These are phyloP conservation scores for Sphaerulina vaccinii DNA, from an alignment of 2,329 filamentous ascomycete genomes.

Conservation along the genomic window DNA sequence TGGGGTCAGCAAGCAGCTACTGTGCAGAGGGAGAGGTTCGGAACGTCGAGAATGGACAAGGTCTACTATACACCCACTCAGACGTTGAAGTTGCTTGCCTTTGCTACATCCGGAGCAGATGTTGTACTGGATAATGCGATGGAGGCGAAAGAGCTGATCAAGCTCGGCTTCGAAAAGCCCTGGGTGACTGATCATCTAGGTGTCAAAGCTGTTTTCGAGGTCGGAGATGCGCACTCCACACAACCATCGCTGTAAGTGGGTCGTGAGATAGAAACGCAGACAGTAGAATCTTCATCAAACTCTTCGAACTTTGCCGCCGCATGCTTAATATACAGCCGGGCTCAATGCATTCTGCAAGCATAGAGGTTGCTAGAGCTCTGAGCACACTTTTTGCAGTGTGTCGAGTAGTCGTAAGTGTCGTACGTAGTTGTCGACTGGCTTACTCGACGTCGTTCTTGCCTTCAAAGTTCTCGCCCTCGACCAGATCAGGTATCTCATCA, in stretches of 20 bases:
- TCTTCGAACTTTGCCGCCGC: too few species aligned
- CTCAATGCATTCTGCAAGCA: neutral
- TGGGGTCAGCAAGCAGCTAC: constrained; percentile 57
- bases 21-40: constrained; percentile 46
- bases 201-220: constrained; percentile 38
- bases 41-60: constrained; percentile 56
- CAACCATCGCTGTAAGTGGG: too few species aligned
- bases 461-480: constrained; percentile 98
- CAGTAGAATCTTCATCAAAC: too few species aligned
- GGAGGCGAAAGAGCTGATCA: constrained; percentile 32
- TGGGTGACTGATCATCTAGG: constrained; percentile 56
- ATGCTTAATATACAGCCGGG: constrained; percentile 1
- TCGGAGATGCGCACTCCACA: too few species aligned
- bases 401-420: neutral
- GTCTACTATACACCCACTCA: constrained; percentile 41
- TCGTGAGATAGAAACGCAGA: too few species aligned
- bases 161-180: constrained; percentile 40
- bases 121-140: constrained; percentile 44
- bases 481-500: constrained; percentile 90
- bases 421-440: neutral
- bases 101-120: constrained; percentile 51
- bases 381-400: neutral
- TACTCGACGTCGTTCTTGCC: constrained; percentile 84
- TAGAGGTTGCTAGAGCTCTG: neutral
- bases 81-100: constrained; percentile 31